Base-by-base conservation (phyloP, 371 early-diverging fungal genomes). In the Apophysomyces variabilis region DNA sequence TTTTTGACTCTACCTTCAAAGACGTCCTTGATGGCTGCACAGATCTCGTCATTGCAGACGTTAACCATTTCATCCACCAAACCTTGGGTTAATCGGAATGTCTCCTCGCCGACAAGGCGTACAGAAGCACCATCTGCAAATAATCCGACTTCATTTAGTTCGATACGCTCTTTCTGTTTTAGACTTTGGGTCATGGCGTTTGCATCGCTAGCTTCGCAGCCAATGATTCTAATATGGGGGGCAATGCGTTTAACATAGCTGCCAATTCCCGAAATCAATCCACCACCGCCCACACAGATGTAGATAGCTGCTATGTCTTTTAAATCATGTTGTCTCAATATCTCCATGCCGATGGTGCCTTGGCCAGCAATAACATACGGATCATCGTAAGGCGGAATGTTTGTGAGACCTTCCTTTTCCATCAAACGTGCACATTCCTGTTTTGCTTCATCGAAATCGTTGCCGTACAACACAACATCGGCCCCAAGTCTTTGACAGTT, bases 121-220 rank as follows among this genome's bases (percentile, higher is more conserved):
- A 99, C 98, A 8, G 99, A 96, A 0, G 98, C 92, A 62, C 99
- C 98, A 76, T 99, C 99, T 1, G 97, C 96, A 85, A 99, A 97
- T 45, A 99, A 81, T 0, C 98, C 99, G 0, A 96, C 97, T 64
- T 94, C 92, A 4, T 82, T 74, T 57, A 97, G 76, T 36, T 72
- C 65, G 8, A 90, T 83, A 12, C 90, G 86, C 60, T 87, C 72
- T 5, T 91, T 89, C 0, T 69, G 74, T 39, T 80, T 65, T 57
- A 99, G 70, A 50, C 93, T 90, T 66, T 84, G 85, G 1, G 89
- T 83, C 97, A 99, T 96, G 1, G 96, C 96, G 67, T 91, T 87
- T 8, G 96, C 90, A 77, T 97, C 99, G 26, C 75, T 76, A 3
- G 97, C 93, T 67, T 99, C 97, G 4, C 96, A 96, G 16, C 94